These are phyloP conservation scores for Rhytidhysteron rufulum DNA, from an alignment of 2,329 filamentous ascomycete genomes.

Conservation along the genomic window DNA sequence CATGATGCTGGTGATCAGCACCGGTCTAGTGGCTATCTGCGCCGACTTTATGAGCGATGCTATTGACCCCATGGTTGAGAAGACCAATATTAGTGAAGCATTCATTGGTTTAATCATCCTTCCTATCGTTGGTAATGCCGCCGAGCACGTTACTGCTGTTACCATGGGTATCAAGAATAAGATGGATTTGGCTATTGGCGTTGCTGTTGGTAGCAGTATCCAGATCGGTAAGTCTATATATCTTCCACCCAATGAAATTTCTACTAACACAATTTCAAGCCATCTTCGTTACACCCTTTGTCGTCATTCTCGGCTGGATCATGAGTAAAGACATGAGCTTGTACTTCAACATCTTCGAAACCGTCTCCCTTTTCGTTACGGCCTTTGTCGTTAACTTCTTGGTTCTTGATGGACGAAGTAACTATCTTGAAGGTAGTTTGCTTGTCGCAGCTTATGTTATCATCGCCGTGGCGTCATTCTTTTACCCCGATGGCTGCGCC, in stretches of 20 bases:
- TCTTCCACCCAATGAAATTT: background rate
- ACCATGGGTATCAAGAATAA: constrained; percentile 80
- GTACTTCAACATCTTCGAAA: constrained; percentile 61
- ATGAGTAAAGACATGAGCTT: constrained; percentile 67
- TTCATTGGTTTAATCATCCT: constrained; percentile 78
- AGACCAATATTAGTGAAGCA: constrained; percentile 61
- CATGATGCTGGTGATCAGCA: constrained; percentile 52
- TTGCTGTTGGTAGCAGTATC: constrained; percentile 75
- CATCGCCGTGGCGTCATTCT: constrained; percentile 59
- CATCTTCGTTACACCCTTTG: constrained; percentile 71
- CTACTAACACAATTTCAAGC: constrained; percentile 37
- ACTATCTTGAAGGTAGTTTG: constrained; percentile 75
- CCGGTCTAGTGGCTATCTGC: constrained; percentile 57
- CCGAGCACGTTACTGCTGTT: constrained; percentile 77
- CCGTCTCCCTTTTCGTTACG: constrained; percentile 73
- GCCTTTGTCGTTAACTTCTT: constrained; percentile 84
- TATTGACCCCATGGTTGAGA: constrained; percentile 63
- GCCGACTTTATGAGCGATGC: constrained; percentile 72
- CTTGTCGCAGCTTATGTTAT: constrained; percentile 76
- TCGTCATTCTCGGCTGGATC: constrained; percentile 76
- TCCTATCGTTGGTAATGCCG: constrained; percentile 79
- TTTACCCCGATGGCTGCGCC: constrained; percentile 43
- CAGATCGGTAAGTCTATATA: constrained; percentile 56
- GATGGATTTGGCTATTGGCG: constrained; percentile 78
- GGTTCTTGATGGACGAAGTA: constrained; percentile 76